phyloP scores from a whole-genome alignment of 2,329 filamentous ascomycete genomes.

The Aspergillus phoenicis region DNA sequence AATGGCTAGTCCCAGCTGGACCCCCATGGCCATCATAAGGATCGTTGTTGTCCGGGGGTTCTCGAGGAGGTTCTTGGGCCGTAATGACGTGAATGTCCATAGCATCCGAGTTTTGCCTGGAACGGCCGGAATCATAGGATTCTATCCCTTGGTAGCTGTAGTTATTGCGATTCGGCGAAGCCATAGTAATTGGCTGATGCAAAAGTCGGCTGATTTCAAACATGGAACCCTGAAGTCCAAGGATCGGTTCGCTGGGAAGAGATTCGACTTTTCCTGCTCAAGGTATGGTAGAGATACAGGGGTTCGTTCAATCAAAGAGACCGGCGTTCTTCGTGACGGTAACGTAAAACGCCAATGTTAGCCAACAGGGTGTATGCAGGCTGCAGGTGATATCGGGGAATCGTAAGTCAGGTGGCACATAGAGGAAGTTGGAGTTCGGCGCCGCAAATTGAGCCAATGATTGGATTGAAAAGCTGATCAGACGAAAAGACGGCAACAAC shows the following conservation, averaged over 20 bases:
- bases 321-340: background rate
- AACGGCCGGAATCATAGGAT: conserved; percentile 30
- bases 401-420: conserved; percentile 4
- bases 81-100: conserved; percentile 41
- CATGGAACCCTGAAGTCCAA: conserved; percentile 16
- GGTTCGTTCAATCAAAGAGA: background rate
- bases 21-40: conserved; percentile 37
- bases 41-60: conserved; percentile 22
- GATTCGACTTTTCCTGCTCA: background rate
- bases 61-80: conserved; percentile 31
- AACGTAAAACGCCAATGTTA: background rate
- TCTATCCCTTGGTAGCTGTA: conserved; percentile 30
- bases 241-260: background rate
- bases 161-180: conserved; percentile 25
- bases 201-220: conserved; percentile 27
- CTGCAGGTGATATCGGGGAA: background rate
- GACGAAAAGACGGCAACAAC: background rate
- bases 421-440: background rate
- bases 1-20: conserved; percentile 20
- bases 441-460: background rate
- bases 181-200: conserved; percentile 22
- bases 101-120: conserved; percentile 39
- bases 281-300: background rate
- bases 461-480: background rate
- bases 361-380: background rate